phyloP scores from a whole-genome alignment of 2,329 filamentous ascomycete genomes.

The Cryoendolithus antarcticus region DNA sequence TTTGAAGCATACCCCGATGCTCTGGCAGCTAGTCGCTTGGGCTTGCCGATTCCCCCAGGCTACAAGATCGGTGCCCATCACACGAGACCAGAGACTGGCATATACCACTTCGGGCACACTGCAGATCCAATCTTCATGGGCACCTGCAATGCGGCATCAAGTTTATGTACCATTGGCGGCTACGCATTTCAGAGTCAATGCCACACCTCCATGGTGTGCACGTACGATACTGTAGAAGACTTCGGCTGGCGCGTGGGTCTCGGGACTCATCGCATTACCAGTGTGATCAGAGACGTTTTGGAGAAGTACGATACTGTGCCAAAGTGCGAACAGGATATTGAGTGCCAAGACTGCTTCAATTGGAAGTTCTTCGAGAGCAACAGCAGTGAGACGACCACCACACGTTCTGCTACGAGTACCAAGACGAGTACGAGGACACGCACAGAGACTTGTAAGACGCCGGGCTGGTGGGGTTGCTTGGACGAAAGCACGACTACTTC shows the following conservation, averaged over 20 bases:
- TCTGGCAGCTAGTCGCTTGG: conserved; percentile 66
- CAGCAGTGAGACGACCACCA: conserved; percentile 60
- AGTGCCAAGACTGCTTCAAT: conserved; percentile 73
- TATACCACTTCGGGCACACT: conserved; percentile 84
- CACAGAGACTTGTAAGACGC: conserved; percentile 75
- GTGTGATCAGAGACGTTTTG: conserved; percentile 76
- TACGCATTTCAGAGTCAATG: conserved; percentile 86
- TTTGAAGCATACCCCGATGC: conserved; percentile 88
- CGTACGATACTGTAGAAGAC: conserved; percentile 81
- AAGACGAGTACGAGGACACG: conserved; percentile 47
- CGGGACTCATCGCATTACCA: conserved; percentile 76
- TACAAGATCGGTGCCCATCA: conserved; percentile 60
- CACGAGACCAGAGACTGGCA: conserved; percentile 57
- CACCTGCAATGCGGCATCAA: conserved; percentile 76
- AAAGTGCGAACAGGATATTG: conserved; percentile 56
- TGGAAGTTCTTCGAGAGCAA: conserved; percentile 95
- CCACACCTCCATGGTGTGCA: conserved; percentile 73
- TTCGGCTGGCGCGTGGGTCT: conserved; percentile 83
- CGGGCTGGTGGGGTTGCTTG: conserved; percentile 76
- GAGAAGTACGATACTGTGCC: conserved; percentile 68
- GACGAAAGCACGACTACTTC: conserved; percentile 5
- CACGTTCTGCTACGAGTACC: conserved; percentile 42
- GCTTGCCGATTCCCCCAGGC: conserved; percentile 70
- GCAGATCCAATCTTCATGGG: conserved; percentile 90
- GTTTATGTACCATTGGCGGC: conserved; percentile 75